Evolutionary conservation across 2,329 filamentous ascomycete genomes (phyloP).

Genomic region (Fusarium vanettenii): DNA sequence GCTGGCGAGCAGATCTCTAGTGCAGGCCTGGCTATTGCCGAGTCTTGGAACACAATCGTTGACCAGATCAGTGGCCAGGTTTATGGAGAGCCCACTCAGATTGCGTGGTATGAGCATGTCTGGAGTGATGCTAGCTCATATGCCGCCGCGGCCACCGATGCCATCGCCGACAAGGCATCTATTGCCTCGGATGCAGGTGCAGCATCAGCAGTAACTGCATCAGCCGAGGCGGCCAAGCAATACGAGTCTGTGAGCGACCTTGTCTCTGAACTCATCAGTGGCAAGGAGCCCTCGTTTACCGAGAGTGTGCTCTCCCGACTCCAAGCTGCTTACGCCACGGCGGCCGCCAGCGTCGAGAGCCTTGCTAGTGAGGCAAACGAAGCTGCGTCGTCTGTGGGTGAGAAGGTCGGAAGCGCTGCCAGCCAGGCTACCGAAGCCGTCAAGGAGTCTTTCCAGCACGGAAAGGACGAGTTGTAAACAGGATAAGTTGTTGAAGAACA

Average conservation of each 20-base stretch:
- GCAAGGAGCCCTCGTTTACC: constrained; percentile 83
- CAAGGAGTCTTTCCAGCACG: constrained; percentile 51
- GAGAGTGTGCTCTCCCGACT: constrained; percentile 82
- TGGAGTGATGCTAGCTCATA: constrained; percentile 65
- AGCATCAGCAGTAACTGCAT: constrained; percentile 69
- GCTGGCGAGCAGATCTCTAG: constrained; percentile 53
- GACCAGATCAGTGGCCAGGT: constrained; percentile 75
- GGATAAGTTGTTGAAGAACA: not conserved
- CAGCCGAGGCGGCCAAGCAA: constrained; percentile 69
- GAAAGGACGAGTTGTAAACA: constrained; percentile 55
- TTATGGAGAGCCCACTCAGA: constrained; percentile 73
- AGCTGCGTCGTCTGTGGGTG: constrained; percentile 48
- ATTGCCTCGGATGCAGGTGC: constrained; percentile 58
- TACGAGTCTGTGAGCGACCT: constrained; percentile 78
- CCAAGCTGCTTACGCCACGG: constrained; percentile 77
- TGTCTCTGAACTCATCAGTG: constrained; percentile 80
- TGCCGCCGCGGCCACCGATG: constrained; percentile 68
- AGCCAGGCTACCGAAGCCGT: constrained; percentile 57
- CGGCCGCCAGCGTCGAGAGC: constrained; percentile 65
- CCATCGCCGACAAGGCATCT: constrained; percentile 49
- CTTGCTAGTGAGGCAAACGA: constrained; percentile 50
- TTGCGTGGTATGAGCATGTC: constrained; percentile 65
- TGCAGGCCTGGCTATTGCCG: constrained; percentile 53
- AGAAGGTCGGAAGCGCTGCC: constrained; percentile 52
- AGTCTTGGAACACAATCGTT: constrained; percentile 59